Evolutionary conservation across 768 basidiomycete genomes (phyloP), one percentile per base, ranked within the genome.

Genomic region (Lenzites betulinus): DNA sequence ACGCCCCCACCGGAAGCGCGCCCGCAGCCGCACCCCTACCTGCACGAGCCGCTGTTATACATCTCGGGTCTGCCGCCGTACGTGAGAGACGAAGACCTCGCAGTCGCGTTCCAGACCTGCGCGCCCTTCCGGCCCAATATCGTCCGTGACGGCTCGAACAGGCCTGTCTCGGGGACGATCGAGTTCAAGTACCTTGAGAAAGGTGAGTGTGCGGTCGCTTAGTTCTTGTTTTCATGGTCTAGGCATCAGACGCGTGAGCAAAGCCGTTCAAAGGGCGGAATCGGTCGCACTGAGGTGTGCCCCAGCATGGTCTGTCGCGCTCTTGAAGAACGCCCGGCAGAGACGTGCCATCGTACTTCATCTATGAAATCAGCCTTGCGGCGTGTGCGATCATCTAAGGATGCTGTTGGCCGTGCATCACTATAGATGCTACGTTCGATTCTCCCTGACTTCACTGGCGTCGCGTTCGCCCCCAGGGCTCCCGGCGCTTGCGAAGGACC

Each of bases 91-190:
- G 86, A 90, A 69, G 86, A 86, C 66, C 79, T 94, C 23, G 92
- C 92, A 1, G 67, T 82, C 63, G 85, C 89, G 2, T 87, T 94
- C 67, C 81, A 85, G 64, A 76, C 79, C 64, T 93, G 90, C 70
- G 88, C 87, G 23, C 92, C 91, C 7, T 91, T 92, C 78, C 83
- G 92, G 68, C 92, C 90, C 43, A 88, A 81, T 72, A 88, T 94
- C 64, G 70, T 74, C 50, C 86, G 88, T 69, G 88, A 90, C 74
- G 79, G 74, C 2, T 65, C 78, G 51, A 76, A 76, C 67, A 77
- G 75, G 56, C 74, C 81, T 26, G 73, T 90, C 28, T 80, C 82
- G 53, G 92, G 90, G 30, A 89, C 85, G 60, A 91, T 94, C 70
- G 90, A 93, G 73, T 94, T 93, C 79, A 91, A 84, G 72, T 87